Conservation (phyloP, 2,329 filamentous ascomycete species). For the Alternaria sp. region DNA sequence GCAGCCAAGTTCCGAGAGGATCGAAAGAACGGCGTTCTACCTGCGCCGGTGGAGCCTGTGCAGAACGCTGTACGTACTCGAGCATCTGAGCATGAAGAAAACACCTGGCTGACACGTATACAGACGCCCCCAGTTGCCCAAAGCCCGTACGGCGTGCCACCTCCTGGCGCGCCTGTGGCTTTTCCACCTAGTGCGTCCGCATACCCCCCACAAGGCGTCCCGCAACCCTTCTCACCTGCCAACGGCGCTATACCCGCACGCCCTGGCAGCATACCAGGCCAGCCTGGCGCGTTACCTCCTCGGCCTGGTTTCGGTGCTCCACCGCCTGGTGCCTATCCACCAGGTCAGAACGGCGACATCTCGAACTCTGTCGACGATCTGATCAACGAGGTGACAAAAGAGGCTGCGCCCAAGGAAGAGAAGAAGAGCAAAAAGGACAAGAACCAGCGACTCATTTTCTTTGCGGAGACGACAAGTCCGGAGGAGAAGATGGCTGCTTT, state of each 20-base stretch:
- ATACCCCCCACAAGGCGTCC: constrained; percentile 20
- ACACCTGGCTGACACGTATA: constrained; percentile 15
- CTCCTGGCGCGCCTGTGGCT: constrained; percentile 31
- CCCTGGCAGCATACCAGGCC: constrained; percentile 46
- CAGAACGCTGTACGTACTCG: constrained; percentile 22
- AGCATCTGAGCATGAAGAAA: background rate
- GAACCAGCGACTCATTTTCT: constrained; percentile 76
- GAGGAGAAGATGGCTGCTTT: constrained; percentile 89
- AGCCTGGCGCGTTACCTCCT: constrained; percentile 37
- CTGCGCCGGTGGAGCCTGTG: constrained; percentile 47
- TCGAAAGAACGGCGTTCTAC: constrained; percentile 53
- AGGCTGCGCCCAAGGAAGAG: constrained; percentile 47
- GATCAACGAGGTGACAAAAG: constrained; percentile 59
- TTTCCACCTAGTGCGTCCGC: constrained; percentile 38
- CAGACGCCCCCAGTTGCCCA: constrained; percentile 36
- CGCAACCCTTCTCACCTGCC: constrained; percentile 42
- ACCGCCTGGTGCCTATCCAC: constrained; percentile 27
- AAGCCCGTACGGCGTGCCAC: constrained; percentile 28
- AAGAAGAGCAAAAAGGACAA: constrained; percentile 72
- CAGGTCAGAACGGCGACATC: constrained; percentile 27
- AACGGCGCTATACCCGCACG: constrained; percentile 31
- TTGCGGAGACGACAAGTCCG: constrained; percentile 79
- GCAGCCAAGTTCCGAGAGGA: constrained; percentile 64
- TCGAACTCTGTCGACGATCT: constrained; percentile 61
- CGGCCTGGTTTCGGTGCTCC: constrained; percentile 52